Evolutionary conservation across 768 basidiomycete genomes (phyloP).

Genomic region (Leucogyrophana mollusca): DNA sequence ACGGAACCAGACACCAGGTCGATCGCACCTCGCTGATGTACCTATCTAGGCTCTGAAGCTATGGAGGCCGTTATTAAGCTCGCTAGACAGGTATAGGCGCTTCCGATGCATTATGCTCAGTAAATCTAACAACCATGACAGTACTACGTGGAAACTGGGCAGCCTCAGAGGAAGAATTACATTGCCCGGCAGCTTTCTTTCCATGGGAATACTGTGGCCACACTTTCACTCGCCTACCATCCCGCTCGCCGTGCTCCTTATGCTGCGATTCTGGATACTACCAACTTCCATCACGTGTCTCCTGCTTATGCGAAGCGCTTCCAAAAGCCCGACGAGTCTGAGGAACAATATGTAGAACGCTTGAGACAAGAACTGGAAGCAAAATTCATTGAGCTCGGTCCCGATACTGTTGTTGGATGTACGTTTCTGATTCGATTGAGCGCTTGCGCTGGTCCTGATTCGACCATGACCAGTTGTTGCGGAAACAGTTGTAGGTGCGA

Average conservation of each 20-base stretch:
- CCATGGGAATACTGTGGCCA: slow-evolving; percentile 81
- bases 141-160: slow-evolving; percentile 72
- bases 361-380: slow-evolving; percentile 79
- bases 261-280: slow-evolving; percentile 57
- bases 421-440: slow-evolving; percentile 25
- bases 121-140: slow-evolving; percentile 22
- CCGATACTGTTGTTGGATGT: slow-evolving; percentile 83
- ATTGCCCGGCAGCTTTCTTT: slow-evolving; percentile 78
- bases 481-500: slow-evolving; percentile 86
- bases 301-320: slow-evolving; percentile 88
- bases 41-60: slow-evolving; percentile 71
- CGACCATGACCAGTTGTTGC: slow-evolving; percentile 56
- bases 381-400: slow-evolving; percentile 80
- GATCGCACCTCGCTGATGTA: slow-evolving; percentile 1
- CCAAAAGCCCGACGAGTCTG: slow-evolving; percentile 63
- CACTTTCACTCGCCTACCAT: slow-evolving; percentile 67
- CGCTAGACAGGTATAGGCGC: slow-evolving; percentile 58
- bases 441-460: neutral
- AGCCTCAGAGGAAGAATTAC: slow-evolving; percentile 71
- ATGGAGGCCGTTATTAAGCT: slow-evolving; percentile 88
- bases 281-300: slow-evolving; percentile 81
- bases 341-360: slow-evolving; percentile 77
- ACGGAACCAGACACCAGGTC: slow-evolving; percentile 11
- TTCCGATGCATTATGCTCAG: slow-evolving; percentile 5
- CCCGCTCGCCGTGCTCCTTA: slow-evolving; percentile 69